Percentiles rank a stretch among this genome's conserved stretches.
These are phyloP conservation scores for Phlegmacium glaucopus DNA, from an alignment of 768 basidiomycete genomes.

Conservation along the genomic window DNA sequence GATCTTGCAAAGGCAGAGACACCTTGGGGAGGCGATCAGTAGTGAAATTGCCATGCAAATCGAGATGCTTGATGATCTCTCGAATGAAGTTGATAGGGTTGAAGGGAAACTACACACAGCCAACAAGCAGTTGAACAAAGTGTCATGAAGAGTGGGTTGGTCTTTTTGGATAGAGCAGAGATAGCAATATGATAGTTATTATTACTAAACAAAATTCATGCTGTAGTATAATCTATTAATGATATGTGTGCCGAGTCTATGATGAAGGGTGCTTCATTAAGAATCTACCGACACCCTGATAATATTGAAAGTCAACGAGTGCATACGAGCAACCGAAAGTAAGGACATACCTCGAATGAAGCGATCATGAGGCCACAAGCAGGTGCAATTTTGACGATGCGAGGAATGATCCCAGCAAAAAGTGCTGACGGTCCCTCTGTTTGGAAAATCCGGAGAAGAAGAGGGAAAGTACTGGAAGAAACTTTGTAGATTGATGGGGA, in stretches of 20 bases:
- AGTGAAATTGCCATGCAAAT: conserved; percentile 82
- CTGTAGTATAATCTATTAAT: conserved; percentile 15
- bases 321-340: background rate
- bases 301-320: conserved; percentile 7
- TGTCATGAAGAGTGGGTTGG: conserved; percentile 43
- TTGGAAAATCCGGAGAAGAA: conserved; percentile 66
- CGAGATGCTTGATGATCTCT: conserved; percentile 80
- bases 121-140: conserved; percentile 77
- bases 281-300: conserved; percentile 57
- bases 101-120: conserved; percentile 76
- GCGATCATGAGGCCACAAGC: conserved; percentile 99
- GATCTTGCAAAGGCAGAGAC: conserved; percentile 79
- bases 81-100: conserved; percentile 71
- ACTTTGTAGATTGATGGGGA: conserved; percentile 38
- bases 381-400: conserved; percentile 93
- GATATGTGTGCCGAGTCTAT: conserved; percentile 8
- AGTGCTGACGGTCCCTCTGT: conserved; percentile 78
- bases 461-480: conserved; percentile 50
- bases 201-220: conserved; percentile 20
- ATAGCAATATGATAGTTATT: conserved; percentile 19
- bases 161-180: background rate
- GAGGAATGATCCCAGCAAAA: conserved; percentile 82
- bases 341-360: conserved; percentile 75
- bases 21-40: conserved; percentile 83
- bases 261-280: conserved; percentile 34